Evolutionary conservation across 305 asterid genomes (phyloP).

Genomic region (Stenogyne calaminthoides): DNA sequence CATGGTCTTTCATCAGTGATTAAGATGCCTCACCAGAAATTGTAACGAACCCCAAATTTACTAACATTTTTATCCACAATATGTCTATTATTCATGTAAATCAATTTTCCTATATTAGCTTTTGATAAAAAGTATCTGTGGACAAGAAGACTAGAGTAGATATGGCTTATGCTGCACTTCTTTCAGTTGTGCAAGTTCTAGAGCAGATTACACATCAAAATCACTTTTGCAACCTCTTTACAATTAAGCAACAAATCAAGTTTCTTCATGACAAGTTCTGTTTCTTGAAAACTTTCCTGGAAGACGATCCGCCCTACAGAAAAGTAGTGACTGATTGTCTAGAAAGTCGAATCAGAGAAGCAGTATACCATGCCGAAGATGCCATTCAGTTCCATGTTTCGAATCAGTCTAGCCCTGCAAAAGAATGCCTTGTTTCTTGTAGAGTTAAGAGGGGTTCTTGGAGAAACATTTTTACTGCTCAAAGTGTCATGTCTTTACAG

Average conservation of each 20-base stretch:
- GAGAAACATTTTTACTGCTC: not conserved
- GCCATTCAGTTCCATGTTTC: slow-evolving; percentile 5
- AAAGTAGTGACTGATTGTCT: not conserved
- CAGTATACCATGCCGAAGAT: slow-evolving; percentile 30
- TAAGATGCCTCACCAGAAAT: not conserved
- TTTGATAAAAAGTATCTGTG: not conserved
- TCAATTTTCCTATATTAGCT: no score
- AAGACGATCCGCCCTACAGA: slow-evolving; percentile 11
- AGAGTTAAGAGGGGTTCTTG: not conserved
- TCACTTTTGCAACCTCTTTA: not conserved
- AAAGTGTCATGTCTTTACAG: not conserved
- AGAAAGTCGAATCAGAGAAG: slow-evolving; percentile 25
- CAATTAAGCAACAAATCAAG: slow-evolving; percentile 14
- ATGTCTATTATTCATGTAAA: no score
- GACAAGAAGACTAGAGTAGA: not conserved
- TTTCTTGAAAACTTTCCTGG: slow-evolving; percentile 29
- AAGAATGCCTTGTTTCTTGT: not conserved
- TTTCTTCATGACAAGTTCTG: slow-evolving; percentile 19
- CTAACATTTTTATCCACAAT: no score
- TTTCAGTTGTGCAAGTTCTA: slow-evolving; percentile 11
- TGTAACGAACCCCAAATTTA: no score
- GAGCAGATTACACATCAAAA: slow-evolving; percentile 7
- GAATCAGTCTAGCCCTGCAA: not conserved
- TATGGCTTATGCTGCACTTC: slow-evolving; percentile 29
- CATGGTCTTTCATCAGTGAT: not conserved